Base-by-base conservation (phyloP, 345 rosid genomes). In the Pistacia vera region DNA sequence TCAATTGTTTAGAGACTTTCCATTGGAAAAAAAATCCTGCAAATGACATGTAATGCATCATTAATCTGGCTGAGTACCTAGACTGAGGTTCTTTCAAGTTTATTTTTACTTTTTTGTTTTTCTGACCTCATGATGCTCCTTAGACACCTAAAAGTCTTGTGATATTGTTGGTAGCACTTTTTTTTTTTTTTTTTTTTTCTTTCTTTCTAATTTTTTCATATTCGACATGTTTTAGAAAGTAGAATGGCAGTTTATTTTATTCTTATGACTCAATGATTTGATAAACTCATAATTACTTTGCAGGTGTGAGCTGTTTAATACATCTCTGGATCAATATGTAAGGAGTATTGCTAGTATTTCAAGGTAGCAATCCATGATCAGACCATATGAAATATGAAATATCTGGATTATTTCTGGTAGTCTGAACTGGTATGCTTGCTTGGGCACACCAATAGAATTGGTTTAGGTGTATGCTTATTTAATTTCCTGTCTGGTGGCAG, bases 251-350 rank as follows among this genome's bases (percentile, higher is more conserved):
- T 55, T 38, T 55, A 52, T 74, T 22, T 30, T 20, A 36, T 75
- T 69, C 22, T 35, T 60, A 17, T 30, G 22, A 60, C 35, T n/a
- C n/a, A n/a, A n/a, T n/a, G n/a, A n/a, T n/a, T n/a, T n/a, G n/a
- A n/a, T n/a, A 38, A 0, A n/a, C 33, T 66, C 73, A 56, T 51
- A 70, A 63, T 49, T 70, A 72, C 71, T 72, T 2, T 82, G 60
- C 66, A 93, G 98, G 94, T 93, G 87, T 77, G 95, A 89, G 63
- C 74, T 93, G 66, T 93, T 90, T 83, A 82, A 86, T 70, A 88
- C 96, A 38, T 74, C 89, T 61, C 91, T 95, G 54, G 95, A 90
- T 78, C 98, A 92, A 80, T 90, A 92, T 28, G 91, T 90, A 48
- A 89, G 97, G 83, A 90, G 92, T 85, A 89, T 93, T 79, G 86